Conservation (phyloP, 78 protist species). For the Dictyostelium purpureum region DNA sequence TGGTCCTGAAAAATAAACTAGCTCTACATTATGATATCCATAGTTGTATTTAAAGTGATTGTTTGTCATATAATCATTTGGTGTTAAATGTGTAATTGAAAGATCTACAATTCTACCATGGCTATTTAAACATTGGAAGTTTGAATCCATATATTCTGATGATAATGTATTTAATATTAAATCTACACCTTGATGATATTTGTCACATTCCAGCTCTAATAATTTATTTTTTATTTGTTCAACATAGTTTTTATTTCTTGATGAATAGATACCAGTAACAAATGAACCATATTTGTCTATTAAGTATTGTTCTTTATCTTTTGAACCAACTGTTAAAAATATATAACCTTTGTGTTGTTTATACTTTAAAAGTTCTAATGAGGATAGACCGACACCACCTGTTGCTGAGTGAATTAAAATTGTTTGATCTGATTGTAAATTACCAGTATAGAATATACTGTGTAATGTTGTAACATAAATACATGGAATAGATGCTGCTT, state of each 20-base stretch:
- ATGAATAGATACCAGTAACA: conserved; percentile 44
- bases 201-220: no score
- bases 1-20: no score
- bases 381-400: no score
- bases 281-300: neutral
- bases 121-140: neutral
- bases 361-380: conserved; percentile 80
- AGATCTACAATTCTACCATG: conserved; percentile 62
- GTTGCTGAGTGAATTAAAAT: conserved; percentile 85
- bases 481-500: conserved; percentile 59
- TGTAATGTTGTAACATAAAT: conserved; percentile 38
- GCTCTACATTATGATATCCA: no score
- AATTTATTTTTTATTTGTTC: neutral
- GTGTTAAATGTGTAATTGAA: conserved; percentile 7
- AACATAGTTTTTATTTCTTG: neutral
- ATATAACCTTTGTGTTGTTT: conserved; percentile 62
- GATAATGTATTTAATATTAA: conserved; percentile 61
- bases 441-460: conserved; percentile 9
- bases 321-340: conserved; percentile 27
- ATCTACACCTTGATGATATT: conserved; percentile 69
- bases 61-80: no score
- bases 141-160: conserved; percentile 17
- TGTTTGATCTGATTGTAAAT: neutral
- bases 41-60: no score
- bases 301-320: conserved; percentile 11